Evolutionary conservation across 208 protist species (phyloP).

Genomic region (Trypanosomatidae sp.): DNA sequence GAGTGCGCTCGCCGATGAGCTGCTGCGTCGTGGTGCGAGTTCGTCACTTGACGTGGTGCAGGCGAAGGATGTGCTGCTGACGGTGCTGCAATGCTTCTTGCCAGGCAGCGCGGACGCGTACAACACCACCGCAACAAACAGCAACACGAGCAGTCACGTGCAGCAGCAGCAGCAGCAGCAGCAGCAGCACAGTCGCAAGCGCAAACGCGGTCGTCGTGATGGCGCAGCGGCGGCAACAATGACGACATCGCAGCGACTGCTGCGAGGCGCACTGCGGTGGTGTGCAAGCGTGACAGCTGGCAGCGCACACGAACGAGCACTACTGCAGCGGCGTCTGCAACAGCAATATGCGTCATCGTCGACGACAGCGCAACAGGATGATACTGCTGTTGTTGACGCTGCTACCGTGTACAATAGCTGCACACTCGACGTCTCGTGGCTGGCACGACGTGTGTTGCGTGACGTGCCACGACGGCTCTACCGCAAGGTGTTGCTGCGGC

Average conservation of each 20-base stretch:
- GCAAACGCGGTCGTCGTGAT: too few relatives aligned
- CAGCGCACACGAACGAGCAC: slow-evolving; percentile 9
- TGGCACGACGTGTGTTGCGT: slow-evolving; percentile 39
- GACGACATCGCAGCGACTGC: slow-evolving; percentile 6
- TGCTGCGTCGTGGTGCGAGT: slow-evolving; percentile 20
- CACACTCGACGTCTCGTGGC: slow-evolving; percentile 36
- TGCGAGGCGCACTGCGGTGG: slow-evolving; percentile 11
- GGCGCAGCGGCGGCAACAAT: too few relatives aligned
- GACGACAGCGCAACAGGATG: neutral
- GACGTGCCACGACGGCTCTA: slow-evolving; percentile 23
- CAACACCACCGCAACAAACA: too few relatives aligned
- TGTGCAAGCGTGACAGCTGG: slow-evolving; percentile 7
- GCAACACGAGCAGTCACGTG: too few relatives aligned
- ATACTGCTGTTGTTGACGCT: neutral
- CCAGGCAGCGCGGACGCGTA: slow-evolving; percentile 10
- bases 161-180: too few relatives aligned
- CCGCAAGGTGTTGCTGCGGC: slow-evolving; percentile 29
- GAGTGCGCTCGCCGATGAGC: slow-evolving; percentile 1
- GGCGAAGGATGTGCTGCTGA: slow-evolving; percentile 29
- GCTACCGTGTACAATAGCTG: slow-evolving; percentile 35
- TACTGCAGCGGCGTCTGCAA: slow-evolving; percentile 11
- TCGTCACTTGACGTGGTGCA: slow-evolving; percentile 47
- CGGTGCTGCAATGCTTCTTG: slow-evolving; percentile 35
- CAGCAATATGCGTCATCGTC: slow-evolving; percentile 1
- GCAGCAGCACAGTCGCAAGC: too few relatives aligned